Percentiles rank a stretch among this genome's conserved stretches.
These are phyloP conservation scores for Pulveroboletus sp. DNA, from an alignment of 768 basidiomycete species.

Conservation along the genomic window DNA sequence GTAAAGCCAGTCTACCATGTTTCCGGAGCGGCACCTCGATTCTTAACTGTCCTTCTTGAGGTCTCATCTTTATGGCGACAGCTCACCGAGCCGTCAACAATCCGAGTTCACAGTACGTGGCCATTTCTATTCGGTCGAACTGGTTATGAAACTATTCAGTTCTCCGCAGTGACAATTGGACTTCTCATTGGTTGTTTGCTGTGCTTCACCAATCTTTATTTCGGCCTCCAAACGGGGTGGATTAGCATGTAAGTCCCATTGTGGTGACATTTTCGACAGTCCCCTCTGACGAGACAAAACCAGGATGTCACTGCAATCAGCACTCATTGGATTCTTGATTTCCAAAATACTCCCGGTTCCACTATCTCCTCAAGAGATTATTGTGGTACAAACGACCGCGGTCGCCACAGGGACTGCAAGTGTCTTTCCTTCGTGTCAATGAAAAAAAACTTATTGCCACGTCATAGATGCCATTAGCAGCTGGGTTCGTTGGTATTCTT, in stretches of 20 bases:
- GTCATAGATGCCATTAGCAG: constrained; percentile 74
- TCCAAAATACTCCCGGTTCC: constrained; percentile 71
- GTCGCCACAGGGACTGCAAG: constrained; percentile 81
- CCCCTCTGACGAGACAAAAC: constrained; percentile 2
- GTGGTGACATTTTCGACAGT: not conserved
- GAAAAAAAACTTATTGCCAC: not conserved
- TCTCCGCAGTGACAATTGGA: constrained; percentile 69
- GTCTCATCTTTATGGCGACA: constrained; percentile 1
- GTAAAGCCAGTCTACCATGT: constrained; percentile 9
- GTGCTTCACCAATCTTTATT: constrained; percentile 90
- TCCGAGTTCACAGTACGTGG: constrained; percentile 32
- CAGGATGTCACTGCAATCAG: constrained; percentile 96
- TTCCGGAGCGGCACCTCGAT: not conserved
- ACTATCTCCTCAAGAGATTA: constrained; percentile 87
- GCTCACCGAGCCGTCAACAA: not conserved
- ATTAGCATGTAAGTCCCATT: constrained; percentile 66
- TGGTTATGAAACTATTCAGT: constrained; percentile 15
- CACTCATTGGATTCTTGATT: constrained; percentile 86
- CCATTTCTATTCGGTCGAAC: not conserved
- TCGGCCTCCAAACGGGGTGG: constrained; percentile 88
- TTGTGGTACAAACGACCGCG: constrained; percentile 92
- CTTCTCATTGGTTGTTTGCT: constrained; percentile 82
- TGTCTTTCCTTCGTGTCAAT: not conserved
- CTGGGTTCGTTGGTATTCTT: constrained; percentile 88
- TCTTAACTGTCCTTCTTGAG: constrained; percentile 3